Evolutionary conservation across 495 filamentous ascomycete genomes (phyloP).

Genomic region (Cercophora newfieldiana): DNA sequence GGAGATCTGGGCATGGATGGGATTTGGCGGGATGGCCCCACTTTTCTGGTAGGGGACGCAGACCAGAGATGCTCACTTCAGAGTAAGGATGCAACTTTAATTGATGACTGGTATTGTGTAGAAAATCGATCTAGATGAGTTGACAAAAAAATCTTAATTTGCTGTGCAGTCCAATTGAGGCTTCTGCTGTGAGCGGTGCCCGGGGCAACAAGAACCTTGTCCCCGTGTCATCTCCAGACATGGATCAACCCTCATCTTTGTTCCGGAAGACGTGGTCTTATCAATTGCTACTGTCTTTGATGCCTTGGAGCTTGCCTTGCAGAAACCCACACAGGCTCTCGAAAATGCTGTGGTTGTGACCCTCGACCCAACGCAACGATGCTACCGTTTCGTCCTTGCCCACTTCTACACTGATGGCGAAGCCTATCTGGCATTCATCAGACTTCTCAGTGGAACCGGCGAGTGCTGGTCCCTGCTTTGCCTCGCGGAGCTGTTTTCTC

Average conservation of each 20-base stretch:
- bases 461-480: conserved; percentile 14
- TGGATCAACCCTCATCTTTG: not conserved
- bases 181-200: not conserved
- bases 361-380: conserved; percentile 71
- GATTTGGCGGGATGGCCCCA: no score
- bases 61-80: no score
- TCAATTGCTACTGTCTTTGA: not conserved
- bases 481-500: conserved; percentile 33
- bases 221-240: no score
- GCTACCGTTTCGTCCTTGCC: conserved; percentile 34
- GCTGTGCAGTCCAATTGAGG: no score
- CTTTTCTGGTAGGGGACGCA: no score
- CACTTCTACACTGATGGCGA: conserved; percentile 26
- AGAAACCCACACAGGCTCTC: conserved; percentile 88
- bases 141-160: no score
- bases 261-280: not conserved
- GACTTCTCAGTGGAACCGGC: not conserved
- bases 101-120: no score
- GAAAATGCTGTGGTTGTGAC: conserved; percentile 72
- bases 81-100: no score
- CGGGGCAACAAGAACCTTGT: no score
- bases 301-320: conserved; percentile 26
- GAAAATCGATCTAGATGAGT: no score
- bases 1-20: no score
- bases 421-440: conserved; percentile 28